phyloP scores from a whole-genome alignment of 208 protist genomes.

The Leishmania major region DNA sequence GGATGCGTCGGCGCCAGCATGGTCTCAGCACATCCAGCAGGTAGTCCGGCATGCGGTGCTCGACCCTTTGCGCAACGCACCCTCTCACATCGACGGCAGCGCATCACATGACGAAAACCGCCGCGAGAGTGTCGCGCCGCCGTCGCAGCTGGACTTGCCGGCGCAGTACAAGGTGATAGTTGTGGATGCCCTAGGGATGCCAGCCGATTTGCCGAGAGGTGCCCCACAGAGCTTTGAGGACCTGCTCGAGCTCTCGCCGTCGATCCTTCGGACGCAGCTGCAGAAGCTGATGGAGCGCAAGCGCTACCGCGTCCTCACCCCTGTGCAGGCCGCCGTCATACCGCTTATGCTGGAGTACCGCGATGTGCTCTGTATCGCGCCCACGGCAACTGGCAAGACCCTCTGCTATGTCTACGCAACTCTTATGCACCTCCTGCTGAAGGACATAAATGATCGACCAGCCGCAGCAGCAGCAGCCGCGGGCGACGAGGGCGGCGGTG shows the following conservation, averaged over 20 bases:
- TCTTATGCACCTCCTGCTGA: conserved; percentile 66
- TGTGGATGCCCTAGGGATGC: conserved; percentile 80
- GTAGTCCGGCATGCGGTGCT: conserved; percentile 37
- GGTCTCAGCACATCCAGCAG: conserved; percentile 31
- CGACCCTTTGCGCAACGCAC: conserved; percentile 2
- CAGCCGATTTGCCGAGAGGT: conserved; percentile 43
- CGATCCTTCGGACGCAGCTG: conserved; percentile 46
- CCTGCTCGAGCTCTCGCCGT: conserved; percentile 50
- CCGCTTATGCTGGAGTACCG: conserved; percentile 69
- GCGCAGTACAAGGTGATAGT: conserved; percentile 54
- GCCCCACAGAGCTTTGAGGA: conserved; percentile 58
- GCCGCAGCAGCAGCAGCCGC: not conserved
- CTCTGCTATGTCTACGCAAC: conserved; percentile 87
- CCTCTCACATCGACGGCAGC: not conserved
- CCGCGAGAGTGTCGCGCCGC: conserved; percentile 1
- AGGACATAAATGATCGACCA: conserved; percentile 22
- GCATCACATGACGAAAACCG: not conserved
- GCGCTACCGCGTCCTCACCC: conserved; percentile 49
- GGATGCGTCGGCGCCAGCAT: not conserved
- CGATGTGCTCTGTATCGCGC: conserved; percentile 87
- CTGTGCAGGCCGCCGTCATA: conserved; percentile 60
- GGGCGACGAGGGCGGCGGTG: conserved; percentile 6
- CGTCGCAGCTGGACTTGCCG: conserved; percentile 1
- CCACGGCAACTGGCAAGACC: conserved; percentile 93
- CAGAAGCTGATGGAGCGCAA: conserved; percentile 34